Evolutionary conservation across 176 grass and related monocot species (phyloP).

Genomic region (Ensete glaucum): DNA sequence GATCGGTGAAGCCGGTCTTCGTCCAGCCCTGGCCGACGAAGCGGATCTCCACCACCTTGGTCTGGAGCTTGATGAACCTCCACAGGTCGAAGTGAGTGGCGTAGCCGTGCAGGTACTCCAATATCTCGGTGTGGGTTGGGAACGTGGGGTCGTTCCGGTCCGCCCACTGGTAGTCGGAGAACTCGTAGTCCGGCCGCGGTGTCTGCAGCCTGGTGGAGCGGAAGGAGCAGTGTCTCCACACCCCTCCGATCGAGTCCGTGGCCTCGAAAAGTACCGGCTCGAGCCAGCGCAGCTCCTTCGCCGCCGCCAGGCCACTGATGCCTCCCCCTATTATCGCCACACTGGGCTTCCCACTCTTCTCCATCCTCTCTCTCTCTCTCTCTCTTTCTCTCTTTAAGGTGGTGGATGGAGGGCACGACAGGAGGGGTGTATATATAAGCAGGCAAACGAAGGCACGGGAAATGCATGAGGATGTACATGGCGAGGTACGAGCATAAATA

Average conservation of each 20-base stretch:
- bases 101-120: constrained; percentile 81
- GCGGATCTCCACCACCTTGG: constrained; percentile 75
- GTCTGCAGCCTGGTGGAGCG: constrained; percentile 84
- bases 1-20: constrained; percentile 31
- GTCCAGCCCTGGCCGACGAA: constrained; percentile 36
- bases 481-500: too few species aligned
- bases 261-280: constrained; percentile 86
- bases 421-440: too few species aligned
- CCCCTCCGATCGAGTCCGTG: constrained; percentile 56
- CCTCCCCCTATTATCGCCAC: constrained; percentile 90
- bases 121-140: constrained; percentile 68
- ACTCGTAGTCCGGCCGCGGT: constrained; percentile 82
- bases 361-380: not conserved
- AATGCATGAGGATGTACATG: too few species aligned
- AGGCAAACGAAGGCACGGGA: too few species aligned
- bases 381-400: not conserved
- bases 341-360: constrained; percentile 25
- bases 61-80: constrained; percentile 47
- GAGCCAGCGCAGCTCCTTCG: constrained; percentile 60
- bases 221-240: constrained; percentile 89
- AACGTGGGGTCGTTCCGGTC: constrained; percentile 74
- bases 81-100: constrained; percentile 58
- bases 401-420: too few species aligned
- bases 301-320: constrained; percentile 71
- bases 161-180: constrained; percentile 76